These are phyloP conservation scores for Gamsiella multidivaricata DNA, from an alignment of 192 early-diverging fungal species.

Conservation along the genomic window DNA sequence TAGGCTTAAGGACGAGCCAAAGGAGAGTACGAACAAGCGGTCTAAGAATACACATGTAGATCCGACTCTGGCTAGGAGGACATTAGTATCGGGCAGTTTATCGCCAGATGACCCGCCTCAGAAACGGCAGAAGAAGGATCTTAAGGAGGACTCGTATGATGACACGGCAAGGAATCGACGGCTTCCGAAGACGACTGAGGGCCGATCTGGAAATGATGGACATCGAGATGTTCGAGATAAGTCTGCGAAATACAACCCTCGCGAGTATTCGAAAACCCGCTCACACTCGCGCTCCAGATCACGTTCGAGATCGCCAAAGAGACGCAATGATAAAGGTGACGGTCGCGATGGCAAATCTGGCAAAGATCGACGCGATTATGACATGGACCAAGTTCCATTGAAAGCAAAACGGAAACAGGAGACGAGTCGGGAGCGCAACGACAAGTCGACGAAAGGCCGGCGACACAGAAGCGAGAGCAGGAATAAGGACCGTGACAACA, in stretches of 20 bases:
- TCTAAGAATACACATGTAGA: background rate
- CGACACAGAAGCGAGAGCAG: conserved; percentile 8
- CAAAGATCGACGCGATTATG: conserved; percentile 4
- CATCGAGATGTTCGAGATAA: background rate
- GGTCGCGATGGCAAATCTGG: background rate
- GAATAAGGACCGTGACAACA: background rate
- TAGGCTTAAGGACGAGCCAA: background rate
- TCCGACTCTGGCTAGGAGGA: too few species aligned
- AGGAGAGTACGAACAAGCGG: background rate
- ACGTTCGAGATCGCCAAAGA: conserved; percentile 2
- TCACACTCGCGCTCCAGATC: conserved; percentile 10
- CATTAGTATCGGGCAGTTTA: background rate
- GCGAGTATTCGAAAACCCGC: background rate
- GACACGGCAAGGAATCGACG: background rate
- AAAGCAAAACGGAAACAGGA: background rate
- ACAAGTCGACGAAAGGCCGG: conserved; percentile 7
- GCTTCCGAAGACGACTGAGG: background rate
- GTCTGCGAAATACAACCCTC: background rate
- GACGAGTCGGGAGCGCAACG: background rate
- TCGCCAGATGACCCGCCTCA: background rate
- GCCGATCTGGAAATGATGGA: background rate
- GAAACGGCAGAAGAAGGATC: background rate
- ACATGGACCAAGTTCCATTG: background rate
- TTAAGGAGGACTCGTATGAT: background rate
- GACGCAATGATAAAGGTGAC: background rate